These are phyloP conservation scores for Cyclocybe aegerita DNA, from an alignment of 768 basidiomycete species.

Conservation along the genomic window DNA sequence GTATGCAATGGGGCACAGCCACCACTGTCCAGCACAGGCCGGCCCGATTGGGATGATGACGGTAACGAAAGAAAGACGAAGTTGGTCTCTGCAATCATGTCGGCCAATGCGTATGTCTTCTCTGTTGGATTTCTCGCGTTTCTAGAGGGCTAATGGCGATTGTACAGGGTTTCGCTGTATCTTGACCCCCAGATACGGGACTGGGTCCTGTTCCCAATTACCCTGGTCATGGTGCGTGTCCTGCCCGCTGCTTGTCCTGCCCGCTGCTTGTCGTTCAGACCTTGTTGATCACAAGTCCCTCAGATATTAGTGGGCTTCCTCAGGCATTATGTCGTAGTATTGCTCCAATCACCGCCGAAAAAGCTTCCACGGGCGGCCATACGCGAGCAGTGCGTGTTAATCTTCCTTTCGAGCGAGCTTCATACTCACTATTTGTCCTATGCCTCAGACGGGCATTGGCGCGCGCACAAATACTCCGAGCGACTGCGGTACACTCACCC, in stretches of 20 bases:
- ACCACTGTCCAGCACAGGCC: conserved; percentile 1
- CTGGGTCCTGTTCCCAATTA: conserved; percentile 95
- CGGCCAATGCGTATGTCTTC: conserved; percentile 40
- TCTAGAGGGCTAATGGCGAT: not conserved
- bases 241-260: conserved; percentile 12
- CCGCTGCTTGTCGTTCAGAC: not conserved
- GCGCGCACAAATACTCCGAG: conserved; percentile 82
- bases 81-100: conserved; percentile 23
- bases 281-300: not conserved
- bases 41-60: conserved; percentile 13
- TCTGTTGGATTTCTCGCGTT: not conserved
- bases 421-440: conserved; percentile 4
- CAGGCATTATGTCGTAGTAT: conserved; percentile 86
- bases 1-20: conserved; percentile 12
- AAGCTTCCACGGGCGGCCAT: conserved; percentile 74
- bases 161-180: conserved; percentile 54
- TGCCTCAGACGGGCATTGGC: conserved; percentile 65
- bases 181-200: conserved; percentile 96
- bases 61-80: conserved; percentile 3
- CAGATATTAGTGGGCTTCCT: conserved; percentile 92
- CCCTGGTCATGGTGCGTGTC: conserved; percentile 85
- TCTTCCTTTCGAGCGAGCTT: conserved; percentile 1
- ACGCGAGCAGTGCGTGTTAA: conserved; percentile 82
- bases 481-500: conserved; percentile 79
- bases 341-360: conserved; percentile 84